Base-by-base conservation (phyloP, 2,329 filamentous ascomycete species). In the Aspergillus sp. region DNA sequence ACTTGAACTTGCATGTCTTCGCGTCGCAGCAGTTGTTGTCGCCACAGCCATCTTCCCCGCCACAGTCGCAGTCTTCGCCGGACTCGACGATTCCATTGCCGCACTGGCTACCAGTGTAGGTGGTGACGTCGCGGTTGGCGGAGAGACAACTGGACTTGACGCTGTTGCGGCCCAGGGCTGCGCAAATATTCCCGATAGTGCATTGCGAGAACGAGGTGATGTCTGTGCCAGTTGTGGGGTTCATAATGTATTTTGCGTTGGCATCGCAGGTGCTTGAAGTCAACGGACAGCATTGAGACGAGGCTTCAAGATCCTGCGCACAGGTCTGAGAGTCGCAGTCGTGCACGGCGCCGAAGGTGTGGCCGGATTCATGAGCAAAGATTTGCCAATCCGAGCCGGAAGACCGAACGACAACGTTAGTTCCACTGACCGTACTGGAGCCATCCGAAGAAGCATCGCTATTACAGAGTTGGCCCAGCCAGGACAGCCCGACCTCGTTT, bases 1-100 rank as follows among this genome's bases (percentile, higher is more conserved):
- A 74, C 57, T 83, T 89, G 81, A 96, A 97, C 70, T 88, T 91
- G 85, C 95, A 99, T 0, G 95, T 98, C 3, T 78, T 84, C 1
- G 92, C 78, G 68, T 99, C 84, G 78, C 95, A 99, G 81, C 95
- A 99, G 13, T 75, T 71, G 77, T 98, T 95, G 70, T 82, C 77
- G 23, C 82, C 86, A 73, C 95, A 99, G 41, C 85, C 86, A 13
- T 80, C 77, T 13, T 81, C 79, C 57, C 94, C 94, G 63, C 95
- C 95, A 71, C 95, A 99, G 77, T 99, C 95, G 77, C 95, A 99
- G 56, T 99, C 90, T 77, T 99, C 95, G 64, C 92, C 95, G 17
- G 85, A 81, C 78, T 98, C 95, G 54, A 99, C 95, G 66, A 99
- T 98, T 57, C 95, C 95, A 76, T 99, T 99, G 60, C 95, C 95